These are phyloP conservation scores for Rachicladosporium sp. DNA, from an alignment of 2,329 filamentous ascomycete species.

Conservation along the genomic window DNA sequence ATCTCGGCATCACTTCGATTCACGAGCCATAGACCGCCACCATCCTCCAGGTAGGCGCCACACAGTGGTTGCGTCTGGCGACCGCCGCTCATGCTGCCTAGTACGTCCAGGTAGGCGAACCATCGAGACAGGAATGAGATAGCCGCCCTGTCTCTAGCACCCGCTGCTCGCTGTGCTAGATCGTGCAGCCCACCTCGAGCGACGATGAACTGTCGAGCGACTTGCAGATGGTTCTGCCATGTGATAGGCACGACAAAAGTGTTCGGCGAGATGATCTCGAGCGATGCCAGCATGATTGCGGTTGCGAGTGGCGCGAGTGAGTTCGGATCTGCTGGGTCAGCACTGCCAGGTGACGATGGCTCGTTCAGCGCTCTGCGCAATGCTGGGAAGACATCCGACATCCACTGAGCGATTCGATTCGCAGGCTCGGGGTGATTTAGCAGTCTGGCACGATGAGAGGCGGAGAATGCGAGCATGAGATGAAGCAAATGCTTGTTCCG, in stretches of 20 bases:
- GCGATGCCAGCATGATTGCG: slow-evolving; percentile 71
- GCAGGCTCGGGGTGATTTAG: slow-evolving; percentile 61
- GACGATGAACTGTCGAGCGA: slow-evolving; percentile 64
- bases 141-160: slow-evolving; percentile 38
- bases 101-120: slow-evolving; percentile 73
- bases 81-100: slow-evolving; percentile 57
- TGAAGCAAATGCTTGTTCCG: slow-evolving; percentile 60
- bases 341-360: slow-evolving; percentile 11
- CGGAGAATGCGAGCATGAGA: slow-evolving; percentile 67
- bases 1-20: slow-evolving; percentile 23
- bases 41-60: slow-evolving; percentile 27
- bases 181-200: slow-evolving; percentile 48
- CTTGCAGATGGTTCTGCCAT: slow-evolving; percentile 67
- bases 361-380: slow-evolving; percentile 50
- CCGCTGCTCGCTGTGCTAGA: slow-evolving; percentile 26
- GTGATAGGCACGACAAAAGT: slow-evolving; percentile 69
- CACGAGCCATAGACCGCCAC: slow-evolving; percentile 23
- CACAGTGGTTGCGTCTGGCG: slow-evolving; percentile 31
- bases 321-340: slow-evolving; percentile 42
- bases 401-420: slow-evolving; percentile 68
- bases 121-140: slow-evolving; percentile 67
- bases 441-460: slow-evolving; percentile 67
- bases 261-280: slow-evolving; percentile 72
- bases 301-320: slow-evolving; percentile 65
- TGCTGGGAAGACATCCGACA: slow-evolving; percentile 62